phyloP scores from a whole-genome alignment of 129 eudicot species.

The Glebionis coronaria region DNA sequence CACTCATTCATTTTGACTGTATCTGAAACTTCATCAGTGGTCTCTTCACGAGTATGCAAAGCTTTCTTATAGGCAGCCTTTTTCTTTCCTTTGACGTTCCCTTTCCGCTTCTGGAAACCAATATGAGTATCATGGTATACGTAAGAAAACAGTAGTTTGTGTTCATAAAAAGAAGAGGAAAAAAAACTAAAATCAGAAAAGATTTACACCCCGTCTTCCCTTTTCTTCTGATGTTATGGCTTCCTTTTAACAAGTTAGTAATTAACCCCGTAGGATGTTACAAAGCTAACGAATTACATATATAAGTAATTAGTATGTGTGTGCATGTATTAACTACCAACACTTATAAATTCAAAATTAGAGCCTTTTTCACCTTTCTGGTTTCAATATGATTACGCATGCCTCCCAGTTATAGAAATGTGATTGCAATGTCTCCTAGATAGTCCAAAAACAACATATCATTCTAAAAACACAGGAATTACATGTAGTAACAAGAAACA shows the following conservation, averaged over 20 bases:
- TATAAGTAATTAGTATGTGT: background rate
- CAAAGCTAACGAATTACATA: slow-evolving; percentile 1
- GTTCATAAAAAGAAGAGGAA: background rate
- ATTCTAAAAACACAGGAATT: slow-evolving; percentile 21
- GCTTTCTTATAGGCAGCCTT: slow-evolving; percentile 39
- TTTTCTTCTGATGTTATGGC: too few relatives aligned
- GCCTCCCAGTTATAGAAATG: slow-evolving; percentile 28
- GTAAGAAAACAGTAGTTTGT: background rate
- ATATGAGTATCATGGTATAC: slow-evolving; percentile 16
- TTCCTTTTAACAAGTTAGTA: background rate
- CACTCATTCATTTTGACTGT: slow-evolving; percentile 29
- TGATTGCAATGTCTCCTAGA: slow-evolving; percentile 33
- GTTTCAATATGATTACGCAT: slow-evolving; percentile 27
- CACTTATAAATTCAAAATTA: slow-evolving; percentile 6
- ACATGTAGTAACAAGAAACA: background rate
- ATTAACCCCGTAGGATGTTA: background rate
- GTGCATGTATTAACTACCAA: background rate
- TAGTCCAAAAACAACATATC: slow-evolving; percentile 30
- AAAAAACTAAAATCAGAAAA: too few relatives aligned
- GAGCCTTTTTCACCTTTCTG: slow-evolving; percentile 25
- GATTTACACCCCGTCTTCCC: too few relatives aligned
- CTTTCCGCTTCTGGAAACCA: slow-evolving; percentile 45
- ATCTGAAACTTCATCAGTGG: slow-evolving; percentile 22
- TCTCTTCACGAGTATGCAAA: slow-evolving; percentile 31
- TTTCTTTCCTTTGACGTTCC: slow-evolving; percentile 42